Evolutionary conservation across 2,329 filamentous ascomycete genomes (phyloP).

Genomic region (Penicillium sp.): DNA sequence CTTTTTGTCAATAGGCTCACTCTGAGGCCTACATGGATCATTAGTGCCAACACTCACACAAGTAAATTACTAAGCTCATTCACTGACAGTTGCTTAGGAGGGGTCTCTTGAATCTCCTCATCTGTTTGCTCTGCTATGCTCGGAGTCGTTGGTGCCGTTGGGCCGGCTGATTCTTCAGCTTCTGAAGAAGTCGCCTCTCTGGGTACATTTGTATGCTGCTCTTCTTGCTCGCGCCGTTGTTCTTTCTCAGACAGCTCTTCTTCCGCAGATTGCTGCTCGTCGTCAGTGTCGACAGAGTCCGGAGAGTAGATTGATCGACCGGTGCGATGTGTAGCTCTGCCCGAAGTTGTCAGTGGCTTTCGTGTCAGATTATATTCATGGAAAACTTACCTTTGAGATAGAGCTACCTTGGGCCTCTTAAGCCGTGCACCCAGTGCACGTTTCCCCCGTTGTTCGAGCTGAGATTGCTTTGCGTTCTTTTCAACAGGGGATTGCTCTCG

Average conservation of each 20-base stretch:
- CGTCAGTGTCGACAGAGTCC: not conserved
- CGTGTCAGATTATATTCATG: no score
- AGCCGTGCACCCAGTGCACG: no score
- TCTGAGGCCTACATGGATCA: not conserved
- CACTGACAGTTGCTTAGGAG: not conserved
- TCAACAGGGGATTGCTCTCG: no score
- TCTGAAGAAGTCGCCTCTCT: not conserved
- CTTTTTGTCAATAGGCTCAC: not conserved
- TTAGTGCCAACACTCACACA: not conserved
- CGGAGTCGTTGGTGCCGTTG: not conserved
- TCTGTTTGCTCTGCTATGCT: not conserved
- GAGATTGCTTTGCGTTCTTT: no score
- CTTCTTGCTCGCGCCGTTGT: not conserved
- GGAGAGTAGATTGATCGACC: not conserved
- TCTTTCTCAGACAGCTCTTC: no score
- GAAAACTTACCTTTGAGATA: no score
- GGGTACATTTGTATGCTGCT: not conserved
- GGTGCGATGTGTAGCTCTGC: not conserved
- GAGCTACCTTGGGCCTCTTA: no score
- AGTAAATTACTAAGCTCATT: no score
- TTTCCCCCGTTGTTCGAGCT: no score
- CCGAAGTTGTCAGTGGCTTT: not conserved
- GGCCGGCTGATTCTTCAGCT: not conserved
- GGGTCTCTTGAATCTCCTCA: not conserved
- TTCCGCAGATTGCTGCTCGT: not conserved